A percentile compares a stretch with the other conserved stretches of the same genome.
Evolutionary conservation across 2,329 filamentous ascomycete species (phyloP).

Genomic region (Mycosphaerella sp.): DNA sequence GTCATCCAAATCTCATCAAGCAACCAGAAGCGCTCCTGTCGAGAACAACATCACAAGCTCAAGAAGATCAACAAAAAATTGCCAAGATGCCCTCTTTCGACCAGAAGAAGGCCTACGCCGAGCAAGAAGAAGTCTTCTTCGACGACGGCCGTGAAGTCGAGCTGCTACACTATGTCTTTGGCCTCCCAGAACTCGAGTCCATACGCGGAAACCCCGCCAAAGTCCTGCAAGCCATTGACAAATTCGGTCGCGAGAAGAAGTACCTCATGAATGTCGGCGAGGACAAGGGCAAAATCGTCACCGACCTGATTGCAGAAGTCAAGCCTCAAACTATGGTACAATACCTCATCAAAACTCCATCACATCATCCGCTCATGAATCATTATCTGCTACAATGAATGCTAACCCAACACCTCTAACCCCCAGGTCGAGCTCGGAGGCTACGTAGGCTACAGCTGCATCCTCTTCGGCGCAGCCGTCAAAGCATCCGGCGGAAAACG

Average conservation of each 20-base stretch:
- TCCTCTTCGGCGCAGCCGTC: constrained; percentile 64
- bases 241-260: constrained; percentile 58
- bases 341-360: constrained; percentile 4
- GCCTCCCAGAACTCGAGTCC: constrained; percentile 52
- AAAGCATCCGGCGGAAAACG: constrained; percentile 55
- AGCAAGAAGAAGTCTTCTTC: constrained; percentile 43
- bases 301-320: constrained; percentile 58
- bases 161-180: constrained; percentile 63
- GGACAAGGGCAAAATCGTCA: constrained; percentile 65
- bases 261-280: constrained; percentile 77
- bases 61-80: neutral
- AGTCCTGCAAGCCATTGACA: constrained; percentile 64
- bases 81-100: constrained; percentile 31
- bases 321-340: constrained; percentile 60
- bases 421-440: constrained; percentile 64
- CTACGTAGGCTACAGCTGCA: constrained; percentile 75
- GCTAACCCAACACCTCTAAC: neutral
- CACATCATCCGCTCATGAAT: neutral
- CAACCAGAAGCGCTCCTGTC: neutral
- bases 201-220: constrained; percentile 58
- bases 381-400: too few relatives aligned
- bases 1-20: neutral
- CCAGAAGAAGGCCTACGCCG: constrained; percentile 43
- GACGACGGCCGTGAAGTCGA: constrained; percentile 70
- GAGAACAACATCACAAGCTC: neutral